phyloP scores from a whole-genome alignment of 352 stramenopile genomes.

The Pythium volutum region DNA sequence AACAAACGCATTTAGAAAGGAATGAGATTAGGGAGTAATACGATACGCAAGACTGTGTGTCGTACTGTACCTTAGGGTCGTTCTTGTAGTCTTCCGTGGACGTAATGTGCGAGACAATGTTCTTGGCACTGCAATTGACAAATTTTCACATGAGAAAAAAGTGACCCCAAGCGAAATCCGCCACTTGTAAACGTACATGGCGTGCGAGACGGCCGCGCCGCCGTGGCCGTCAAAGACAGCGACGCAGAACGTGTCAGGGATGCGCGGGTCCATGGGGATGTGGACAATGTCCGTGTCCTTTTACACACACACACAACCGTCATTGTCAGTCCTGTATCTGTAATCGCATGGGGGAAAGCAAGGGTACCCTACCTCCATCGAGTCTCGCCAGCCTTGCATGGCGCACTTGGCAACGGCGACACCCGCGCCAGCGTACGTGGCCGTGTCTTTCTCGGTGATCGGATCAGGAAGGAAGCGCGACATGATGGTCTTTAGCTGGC shows the following conservation, averaged over 20 bases:
- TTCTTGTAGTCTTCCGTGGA: constrained; percentile 72
- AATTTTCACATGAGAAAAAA: neutral
- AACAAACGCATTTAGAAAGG: too few species aligned
- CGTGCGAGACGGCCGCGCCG: constrained; percentile 59
- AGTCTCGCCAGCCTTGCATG: constrained; percentile 86
- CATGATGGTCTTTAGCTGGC: constrained; percentile 32
- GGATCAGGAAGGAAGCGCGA: constrained; percentile 84
- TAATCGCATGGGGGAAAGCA: too few species aligned
- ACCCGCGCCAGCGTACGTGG: constrained; percentile 34
- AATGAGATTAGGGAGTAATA: too few species aligned
- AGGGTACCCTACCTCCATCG: constrained; percentile 83
- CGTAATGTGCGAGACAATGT: constrained; percentile 62
- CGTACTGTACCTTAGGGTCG: constrained; percentile 42
- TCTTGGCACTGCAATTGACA: constrained; percentile 46
- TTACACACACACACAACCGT: too few species aligned
- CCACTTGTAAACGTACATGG: constrained; percentile 41
- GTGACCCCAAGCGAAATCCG: neutral
- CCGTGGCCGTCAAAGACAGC: constrained; percentile 86
- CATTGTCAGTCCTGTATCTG: too few species aligned
- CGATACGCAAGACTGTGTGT: too few species aligned
- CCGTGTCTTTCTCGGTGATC: constrained; percentile 70
- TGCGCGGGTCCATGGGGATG: constrained; percentile 55
- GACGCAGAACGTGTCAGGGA: constrained; percentile 60
- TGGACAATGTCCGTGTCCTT: constrained; percentile 79
- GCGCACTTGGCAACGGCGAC: constrained; percentile 62